Evolutionary conservation across 2,329 filamentous ascomycete species (phyloP).

Genomic region (Cladosporium sp.): DNA sequence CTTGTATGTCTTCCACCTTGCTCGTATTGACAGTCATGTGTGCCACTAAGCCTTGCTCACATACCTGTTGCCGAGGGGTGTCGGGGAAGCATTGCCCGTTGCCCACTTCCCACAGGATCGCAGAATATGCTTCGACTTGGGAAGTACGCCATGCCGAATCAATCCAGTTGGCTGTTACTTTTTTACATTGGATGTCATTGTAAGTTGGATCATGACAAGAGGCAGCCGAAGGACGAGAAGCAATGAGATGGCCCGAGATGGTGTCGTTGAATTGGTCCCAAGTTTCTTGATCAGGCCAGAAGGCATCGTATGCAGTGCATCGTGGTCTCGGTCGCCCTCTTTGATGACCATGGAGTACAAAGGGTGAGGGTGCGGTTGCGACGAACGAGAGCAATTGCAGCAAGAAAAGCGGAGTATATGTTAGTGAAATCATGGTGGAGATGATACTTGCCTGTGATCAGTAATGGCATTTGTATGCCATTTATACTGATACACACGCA

Average conservation of each 20-base stretch:
- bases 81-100: not conserved
- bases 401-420: not conserved
- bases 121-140: not conserved
- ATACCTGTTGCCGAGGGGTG: not conserved
- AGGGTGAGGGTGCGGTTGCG: not conserved
- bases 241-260: not conserved
- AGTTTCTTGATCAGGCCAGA: not conserved
- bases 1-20: conserved; percentile 24
- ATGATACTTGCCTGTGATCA: not conserved
- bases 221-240: not conserved
- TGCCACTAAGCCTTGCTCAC: conserved; percentile 3
- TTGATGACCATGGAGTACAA: not conserved
- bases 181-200: not conserved
- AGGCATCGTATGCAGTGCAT: not conserved
- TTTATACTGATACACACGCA: not conserved
- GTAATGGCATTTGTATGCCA: not conserved
- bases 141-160: not conserved
- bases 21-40: conserved; percentile 2
- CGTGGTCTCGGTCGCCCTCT: not conserved
- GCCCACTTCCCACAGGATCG: not conserved
- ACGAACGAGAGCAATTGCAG: not conserved
- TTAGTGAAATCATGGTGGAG: not conserved
- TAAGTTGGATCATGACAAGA: not conserved
- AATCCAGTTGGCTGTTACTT: not conserved
- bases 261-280: not conserved